Base-by-base conservation (phyloP, 2,329 filamentous ascomycete species). In the Diaporthe sp. region DNA sequence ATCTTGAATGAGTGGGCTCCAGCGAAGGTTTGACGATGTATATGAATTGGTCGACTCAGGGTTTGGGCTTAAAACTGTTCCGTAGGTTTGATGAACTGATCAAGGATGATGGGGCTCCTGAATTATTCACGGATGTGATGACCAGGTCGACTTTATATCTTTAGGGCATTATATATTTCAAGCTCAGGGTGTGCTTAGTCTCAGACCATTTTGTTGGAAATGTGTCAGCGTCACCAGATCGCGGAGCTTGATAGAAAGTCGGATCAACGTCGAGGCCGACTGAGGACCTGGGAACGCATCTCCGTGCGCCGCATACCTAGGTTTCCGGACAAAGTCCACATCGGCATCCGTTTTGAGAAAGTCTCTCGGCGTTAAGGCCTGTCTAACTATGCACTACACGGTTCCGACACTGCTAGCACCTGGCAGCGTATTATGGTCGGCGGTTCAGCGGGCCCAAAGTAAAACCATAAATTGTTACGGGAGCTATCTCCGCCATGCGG, bases 201-300 rank as follows among this genome's bases (percentile, higher is more conserved):
- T 35, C 25, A 3, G 22, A 25, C 22, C 30, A 3, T 66, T 27
- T 35, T n/a, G 15, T 51, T 37, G 4, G 13, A 19, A 19, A 37
- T 8, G 12, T 37, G n/a, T 37, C n/a, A 27, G 63, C 63, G n/a
- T 66, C 47, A 50, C 12, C n/a, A 27, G n/a, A 17, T 7, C 32
- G 44, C 44, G 30, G 42, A 66, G 15, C 30, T 51, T 27, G 17
- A 25, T 7, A 39, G n/a, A 42, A 17, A 68, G 44, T 51, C 63
- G 63, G 63, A n/a, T 68, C 32, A 68, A 68, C 27, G 5, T 39
- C 32, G 17, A 39, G n/a, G 63, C 63, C 63, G 63, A 68, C 17
- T 22, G n/a, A 39, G 63, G 35, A 32, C n/a, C 4, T 51, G n/a
- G 27, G 32, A 53, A 39, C 22, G 32, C 32, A 39, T 68, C 44